Percentiles rank a stretch among this genome's conserved stretches.
Conservation (phyloP, 2,329 filamentous ascomycete genomes). For the Arthrobotrys megalospora region DNA sequence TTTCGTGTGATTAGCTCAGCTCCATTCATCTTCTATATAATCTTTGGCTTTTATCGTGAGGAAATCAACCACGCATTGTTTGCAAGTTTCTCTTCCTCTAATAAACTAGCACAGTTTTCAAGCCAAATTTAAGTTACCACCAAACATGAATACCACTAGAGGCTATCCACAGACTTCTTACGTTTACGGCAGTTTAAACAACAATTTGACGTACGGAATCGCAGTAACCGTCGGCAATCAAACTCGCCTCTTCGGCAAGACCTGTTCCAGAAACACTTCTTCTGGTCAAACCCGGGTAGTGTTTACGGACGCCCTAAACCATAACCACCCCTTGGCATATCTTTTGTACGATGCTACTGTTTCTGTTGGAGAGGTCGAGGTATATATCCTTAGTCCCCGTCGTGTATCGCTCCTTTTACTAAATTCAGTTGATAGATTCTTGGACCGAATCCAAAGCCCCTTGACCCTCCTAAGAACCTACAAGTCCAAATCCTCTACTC, state of each 20-base stretch:
- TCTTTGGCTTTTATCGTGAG: too few species aligned
- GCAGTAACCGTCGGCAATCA: not conserved
- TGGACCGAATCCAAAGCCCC: not conserved
- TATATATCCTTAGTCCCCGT: too few species aligned
- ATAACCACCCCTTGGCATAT: not conserved
- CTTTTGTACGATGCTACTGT: not conserved
- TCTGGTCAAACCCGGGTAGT: not conserved
- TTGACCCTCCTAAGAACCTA: not conserved
- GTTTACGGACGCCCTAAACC: not conserved
- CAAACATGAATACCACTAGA: too few species aligned
- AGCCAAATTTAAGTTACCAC: too few species aligned
- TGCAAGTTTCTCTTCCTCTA: too few species aligned
- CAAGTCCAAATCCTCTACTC: not conserved
- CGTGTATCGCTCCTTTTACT: too few species aligned
- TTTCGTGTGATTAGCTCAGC: too few species aligned
- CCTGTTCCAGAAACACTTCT: not conserved
- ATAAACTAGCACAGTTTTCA: too few species aligned
- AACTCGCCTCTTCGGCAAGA: not conserved
- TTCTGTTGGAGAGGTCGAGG: not conserved
- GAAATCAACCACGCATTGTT: too few species aligned
- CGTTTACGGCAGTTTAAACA: not conserved
- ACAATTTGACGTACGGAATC: not conserved
- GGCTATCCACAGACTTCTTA: too few species aligned
- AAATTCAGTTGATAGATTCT: slow-evolving; percentile 1
- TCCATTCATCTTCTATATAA: too few species aligned